A percentile compares a stretch with the other conserved stretches of the same genome.
Conservation (phyloP, 352 stramenopile species). For the Phytophthora sojae region DNA sequence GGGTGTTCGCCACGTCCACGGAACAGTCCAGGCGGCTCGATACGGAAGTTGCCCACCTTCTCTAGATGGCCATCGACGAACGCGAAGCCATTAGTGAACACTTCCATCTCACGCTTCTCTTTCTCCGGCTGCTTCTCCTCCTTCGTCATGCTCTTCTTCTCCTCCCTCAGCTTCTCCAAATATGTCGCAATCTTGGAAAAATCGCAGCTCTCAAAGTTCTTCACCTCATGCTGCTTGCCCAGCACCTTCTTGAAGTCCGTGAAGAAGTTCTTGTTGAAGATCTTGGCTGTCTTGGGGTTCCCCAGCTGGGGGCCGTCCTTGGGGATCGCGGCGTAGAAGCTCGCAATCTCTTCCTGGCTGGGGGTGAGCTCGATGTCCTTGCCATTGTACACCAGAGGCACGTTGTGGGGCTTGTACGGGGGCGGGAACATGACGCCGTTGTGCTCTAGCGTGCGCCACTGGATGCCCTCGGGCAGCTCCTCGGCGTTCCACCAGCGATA, state of each 20-base stretch:
- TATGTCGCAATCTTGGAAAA: constrained; percentile 95
- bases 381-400: constrained; percentile 96
- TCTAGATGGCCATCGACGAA: constrained; percentile 99
- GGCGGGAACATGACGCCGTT: constrained; percentile 98
- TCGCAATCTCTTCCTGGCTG: constrained; percentile 95
- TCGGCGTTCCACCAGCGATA: constrained; percentile 99
- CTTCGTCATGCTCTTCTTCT: constrained; percentile 97
- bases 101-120: constrained; percentile 91
- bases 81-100: constrained; percentile 96
- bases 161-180: constrained; percentile 93
- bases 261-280: constrained; percentile 99
- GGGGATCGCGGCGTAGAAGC: constrained; percentile 96
- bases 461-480: constrained; percentile 93
- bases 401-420: constrained; percentile 95
- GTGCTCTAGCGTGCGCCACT: constrained; percentile 99
- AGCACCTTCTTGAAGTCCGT: constrained; percentile 92
- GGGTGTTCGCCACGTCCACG: constrained; percentile 98
- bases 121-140: constrained; percentile 92
- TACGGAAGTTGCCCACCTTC: constrained; percentile 97
- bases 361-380: constrained; percentile 95
- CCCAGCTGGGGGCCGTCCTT: constrained; percentile 98
- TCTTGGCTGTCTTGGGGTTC: constrained; percentile 96
- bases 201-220: constrained; percentile 97
- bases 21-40: constrained; percentile 99
- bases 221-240: constrained; percentile 95